Percentiles rank a stretch among this genome's conserved stretches.
These are phyloP conservation scores for Lichtheimia hyalospora DNA, from an alignment of 371 early-diverging fungal species.

Conservation along the genomic window DNA sequence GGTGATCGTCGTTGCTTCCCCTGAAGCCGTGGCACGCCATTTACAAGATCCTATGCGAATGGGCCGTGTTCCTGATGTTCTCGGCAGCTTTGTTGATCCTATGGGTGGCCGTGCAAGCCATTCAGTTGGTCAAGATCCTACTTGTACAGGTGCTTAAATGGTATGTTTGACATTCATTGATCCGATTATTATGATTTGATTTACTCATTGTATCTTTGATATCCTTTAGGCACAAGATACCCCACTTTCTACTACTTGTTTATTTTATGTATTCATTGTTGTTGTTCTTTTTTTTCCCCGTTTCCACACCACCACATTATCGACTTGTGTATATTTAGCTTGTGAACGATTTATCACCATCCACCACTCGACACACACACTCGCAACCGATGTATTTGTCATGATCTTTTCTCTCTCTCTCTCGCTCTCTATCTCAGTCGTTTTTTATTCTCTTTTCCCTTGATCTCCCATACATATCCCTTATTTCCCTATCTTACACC, in stretches of 20 bases:
- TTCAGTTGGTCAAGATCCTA: conserved; percentile 11
- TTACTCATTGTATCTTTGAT: neutral
- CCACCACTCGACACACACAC: too few relatives aligned
- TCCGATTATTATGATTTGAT: neutral
- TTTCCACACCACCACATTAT: neutral
- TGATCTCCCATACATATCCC: too few relatives aligned
- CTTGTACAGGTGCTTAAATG: conserved; percentile 21
- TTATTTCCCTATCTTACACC: too few relatives aligned
- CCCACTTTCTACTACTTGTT: conserved; percentile 1
- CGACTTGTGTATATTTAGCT: neutral
- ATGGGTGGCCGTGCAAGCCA: conserved; percentile 21
- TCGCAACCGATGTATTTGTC: too few relatives aligned
- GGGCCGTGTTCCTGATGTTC: conserved; percentile 9
- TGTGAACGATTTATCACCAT: too few relatives aligned
- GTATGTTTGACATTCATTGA: too few relatives aligned
- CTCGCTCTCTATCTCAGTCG: too few relatives aligned
- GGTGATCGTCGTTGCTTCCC: neutral
- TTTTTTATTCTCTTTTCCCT: too few relatives aligned
- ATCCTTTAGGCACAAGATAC: neutral
- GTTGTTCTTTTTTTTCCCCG: neutral
- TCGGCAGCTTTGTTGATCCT: conserved; percentile 21
- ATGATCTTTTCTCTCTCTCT: too few relatives aligned
- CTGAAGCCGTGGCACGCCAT: neutral
- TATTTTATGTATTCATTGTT: too few relatives aligned
- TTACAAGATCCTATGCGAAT: conserved; percentile 17